phyloP scores from a whole-genome alignment of 331 rosid species.

The Quercus tomentella region DNA sequence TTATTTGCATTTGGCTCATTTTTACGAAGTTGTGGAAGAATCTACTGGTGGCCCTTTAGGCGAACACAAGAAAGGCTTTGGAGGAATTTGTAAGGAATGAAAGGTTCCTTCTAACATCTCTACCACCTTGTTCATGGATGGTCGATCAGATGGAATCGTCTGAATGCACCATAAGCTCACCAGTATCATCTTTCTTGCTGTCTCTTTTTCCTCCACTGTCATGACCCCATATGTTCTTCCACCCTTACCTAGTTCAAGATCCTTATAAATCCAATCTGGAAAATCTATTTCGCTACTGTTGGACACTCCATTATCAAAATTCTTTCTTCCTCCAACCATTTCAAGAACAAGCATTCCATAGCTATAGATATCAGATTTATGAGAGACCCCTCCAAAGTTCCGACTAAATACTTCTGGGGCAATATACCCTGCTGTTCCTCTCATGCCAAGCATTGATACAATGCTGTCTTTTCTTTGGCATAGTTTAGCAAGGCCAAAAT shows the following conservation, averaged over 20 bases:
- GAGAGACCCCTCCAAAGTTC: neutral
- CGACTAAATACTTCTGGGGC: conserved; percentile 12
- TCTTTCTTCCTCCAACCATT: conserved; percentile 20
- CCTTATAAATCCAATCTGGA: conserved; percentile 10
- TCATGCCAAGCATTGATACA: neutral
- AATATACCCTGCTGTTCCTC: conserved; percentile 9
- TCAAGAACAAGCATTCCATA: conserved; percentile 21
- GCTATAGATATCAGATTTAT: conserved; percentile 21
- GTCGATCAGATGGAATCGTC: neutral
- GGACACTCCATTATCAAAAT: neutral
- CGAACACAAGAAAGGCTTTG: conserved; percentile 1
- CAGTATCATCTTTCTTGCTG: neutral
- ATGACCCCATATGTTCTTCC: neutral
- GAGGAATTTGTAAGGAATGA: neutral
- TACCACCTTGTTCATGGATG: conserved; percentile 9
- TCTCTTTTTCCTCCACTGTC: neutral
- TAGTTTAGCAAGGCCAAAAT: conserved; percentile 23
- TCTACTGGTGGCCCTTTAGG: neutral
- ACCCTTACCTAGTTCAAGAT: neutral
- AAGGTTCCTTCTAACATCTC: conserved; percentile 15
- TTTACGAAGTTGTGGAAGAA: neutral
- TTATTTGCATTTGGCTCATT: too few relatives aligned
- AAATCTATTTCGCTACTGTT: neutral
- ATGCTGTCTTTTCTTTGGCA: conserved; percentile 4
- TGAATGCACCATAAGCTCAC: conserved; percentile 21